phyloP scores from a whole-genome alignment of 2,329 filamentous ascomycete genomes.

The Penicillium olsonii region DNA sequence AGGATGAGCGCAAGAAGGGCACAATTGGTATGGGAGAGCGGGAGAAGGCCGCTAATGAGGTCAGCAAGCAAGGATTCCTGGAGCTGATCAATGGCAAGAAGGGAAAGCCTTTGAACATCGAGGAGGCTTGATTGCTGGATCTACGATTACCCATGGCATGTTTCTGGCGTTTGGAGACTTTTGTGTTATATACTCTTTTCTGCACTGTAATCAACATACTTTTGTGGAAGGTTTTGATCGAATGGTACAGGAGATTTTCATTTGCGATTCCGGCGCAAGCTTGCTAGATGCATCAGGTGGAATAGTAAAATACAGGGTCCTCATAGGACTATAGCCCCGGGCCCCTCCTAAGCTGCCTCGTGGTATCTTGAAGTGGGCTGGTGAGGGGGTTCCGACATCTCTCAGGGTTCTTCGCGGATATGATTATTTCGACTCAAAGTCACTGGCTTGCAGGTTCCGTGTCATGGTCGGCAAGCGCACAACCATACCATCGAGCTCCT shows the following conservation, averaged over 20 bases:
- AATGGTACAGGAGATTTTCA: conserved; percentile 31
- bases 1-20: conserved; percentile 66
- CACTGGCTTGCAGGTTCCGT: conserved; percentile 90
- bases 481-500: conserved; percentile 81
- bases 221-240: conserved; percentile 22
- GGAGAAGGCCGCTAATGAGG: conserved; percentile 88
- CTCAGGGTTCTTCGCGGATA: conserved; percentile 4
- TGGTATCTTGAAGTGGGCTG: not conserved
- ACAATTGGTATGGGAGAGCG: conserved; percentile 76
- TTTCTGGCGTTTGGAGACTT: conserved; percentile 34
- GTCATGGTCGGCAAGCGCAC: conserved; percentile 92
- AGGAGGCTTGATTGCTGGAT: conserved; percentile 41
- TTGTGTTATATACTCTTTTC: conserved; percentile 21
- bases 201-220: conserved; percentile 23
- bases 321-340: conserved; percentile 9
- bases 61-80: conserved; percentile 95
- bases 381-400: not conserved
- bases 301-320: conserved; percentile 32
- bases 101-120: conserved; percentile 50
- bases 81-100: conserved; percentile 73
- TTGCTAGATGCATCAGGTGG: conserved; percentile 25
- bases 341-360: not conserved
- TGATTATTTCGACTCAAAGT: conserved; percentile 64
- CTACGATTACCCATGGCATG: conserved; percentile 32
- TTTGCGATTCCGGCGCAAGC: conserved; percentile 23